Base-by-base conservation (phyloP, 495 filamentous ascomycete genomes). In the Chaetomium cochliodes region DNA sequence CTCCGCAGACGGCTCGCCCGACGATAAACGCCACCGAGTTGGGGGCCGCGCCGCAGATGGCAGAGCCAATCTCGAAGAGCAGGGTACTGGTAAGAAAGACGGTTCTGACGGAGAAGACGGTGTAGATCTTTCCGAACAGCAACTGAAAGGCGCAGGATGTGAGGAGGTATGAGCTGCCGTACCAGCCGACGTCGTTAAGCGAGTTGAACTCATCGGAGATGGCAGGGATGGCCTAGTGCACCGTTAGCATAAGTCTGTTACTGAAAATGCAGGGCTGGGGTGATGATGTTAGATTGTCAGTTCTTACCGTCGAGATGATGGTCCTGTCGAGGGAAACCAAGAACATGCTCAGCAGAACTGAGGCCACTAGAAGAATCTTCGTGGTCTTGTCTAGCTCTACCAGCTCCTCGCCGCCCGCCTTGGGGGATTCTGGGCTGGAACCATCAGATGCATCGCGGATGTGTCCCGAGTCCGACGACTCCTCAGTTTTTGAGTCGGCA, bases 1-100 rank as follows among this genome's bases (percentile, higher is more conserved):
- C 39, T 15, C 85, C 85, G 44, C 83, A 82, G n/a, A 88, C 72
- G 37, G 84, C 84, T 46, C 85, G 78, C 5, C 85, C 84, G 20
- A 85, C 60, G 54, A 87, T 87, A 42, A 87, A 74, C 22, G 79
- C 78, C 9, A 69, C 67, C 20, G 82, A 85, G 50, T 74, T 83
- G 0, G 84, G 85, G 2, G 85, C 84, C 11, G 78, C 79, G 59
- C 79, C 85, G 59, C 85, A 87, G 44, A 87, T 70, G 7, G 80
- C 75, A 25, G 79, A 83, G 0, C 84, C 85, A 22, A 83, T 39
- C 64, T 85, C 81, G 66, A 84, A 86, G 33, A 85, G 62, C 25
- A 79, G 33, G 23, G 80, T 73, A 16, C 76, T 69, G 20, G 65
- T 41, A 6, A 83, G 58, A 59, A 80, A 84, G 11, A 69, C 67